Evolutionary conservation across 2,329 filamentous ascomycete genomes (phyloP).

Genomic region (Colletotrichum paranaense): DNA sequence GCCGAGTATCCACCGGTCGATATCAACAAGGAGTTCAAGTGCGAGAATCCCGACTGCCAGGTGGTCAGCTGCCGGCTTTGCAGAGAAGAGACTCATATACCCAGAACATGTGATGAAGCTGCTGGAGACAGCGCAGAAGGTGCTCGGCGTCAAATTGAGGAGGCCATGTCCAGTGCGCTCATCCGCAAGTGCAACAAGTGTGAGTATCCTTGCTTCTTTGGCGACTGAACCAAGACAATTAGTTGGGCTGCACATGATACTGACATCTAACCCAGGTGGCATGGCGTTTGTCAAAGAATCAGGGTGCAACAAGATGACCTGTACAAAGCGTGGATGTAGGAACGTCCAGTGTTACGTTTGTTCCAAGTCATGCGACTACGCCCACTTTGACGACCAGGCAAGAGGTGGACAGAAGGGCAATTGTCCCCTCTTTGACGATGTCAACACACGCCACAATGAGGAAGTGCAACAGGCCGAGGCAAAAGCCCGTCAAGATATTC

Average conservation of each 20-base stretch:
- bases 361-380: slow-evolving; percentile 72
- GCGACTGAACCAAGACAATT: neutral
- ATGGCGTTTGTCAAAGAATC: slow-evolving; percentile 81
- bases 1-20: slow-evolving; percentile 77
- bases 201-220: slow-evolving; percentile 38
- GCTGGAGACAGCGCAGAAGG: slow-evolving; percentile 68
- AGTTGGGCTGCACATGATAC: neutral
- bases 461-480: slow-evolving; percentile 74
- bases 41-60: slow-evolving; percentile 73
- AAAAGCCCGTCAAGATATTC: slow-evolving; percentile 64
- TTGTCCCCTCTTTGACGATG: slow-evolving; percentile 76
- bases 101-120: slow-evolving; percentile 76
- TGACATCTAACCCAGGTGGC: slow-evolving; percentile 55
- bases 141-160: slow-evolving; percentile 77
- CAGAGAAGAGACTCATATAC: slow-evolving; percentile 75
- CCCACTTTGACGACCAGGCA: slow-evolving; percentile 72
- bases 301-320: slow-evolving; percentile 89
- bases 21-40: slow-evolving; percentile 78
- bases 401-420: slow-evolving; percentile 62
- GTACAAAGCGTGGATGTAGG: slow-evolving; percentile 63
- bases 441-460: slow-evolving; percentile 68
- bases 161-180: slow-evolving; percentile 84
- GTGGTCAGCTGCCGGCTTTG: slow-evolving; percentile 77
- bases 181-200: slow-evolving; percentile 81
- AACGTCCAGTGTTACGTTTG: slow-evolving; percentile 78